Base-by-base conservation (phyloP, 129 eudicot species). In the Dittrichia graveolens region DNA sequence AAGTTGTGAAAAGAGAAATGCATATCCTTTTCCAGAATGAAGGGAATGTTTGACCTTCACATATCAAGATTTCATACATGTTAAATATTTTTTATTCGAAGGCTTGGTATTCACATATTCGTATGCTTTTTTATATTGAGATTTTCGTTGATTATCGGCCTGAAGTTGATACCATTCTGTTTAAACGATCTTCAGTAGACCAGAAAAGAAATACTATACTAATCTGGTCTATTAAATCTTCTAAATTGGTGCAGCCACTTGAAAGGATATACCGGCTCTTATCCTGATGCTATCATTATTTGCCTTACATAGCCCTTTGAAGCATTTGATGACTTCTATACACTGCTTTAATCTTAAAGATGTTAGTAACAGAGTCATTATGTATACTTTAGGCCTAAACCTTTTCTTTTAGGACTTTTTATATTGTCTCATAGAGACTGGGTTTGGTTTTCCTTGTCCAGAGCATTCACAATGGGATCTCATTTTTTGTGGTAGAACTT, bases 381-480 rank as follows among this genome's bases (percentile, higher is more conserved):
- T n/a, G n/a, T 0, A 31, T 59, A 4, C 39, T 6, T 7, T 1
- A 38, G 6, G 12, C 15, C 42, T 10, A n/a, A 35, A 35, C 45
- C 46, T 37, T 39, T 67, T 31, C 5, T 48, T 46, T 12, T 34
- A 15, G 52, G 14, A 41, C 31, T 45, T 66, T 66, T 6, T 9
- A 11, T 0, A 19, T 18, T 3, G 61, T 37, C 44, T 61, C 12
- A 73, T 9, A 10, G 70, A 65, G 54, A 45, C 41, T 4, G 12
- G 37, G 16, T 45, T 65, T 44, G 8, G 52, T 3, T 65, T 65
- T 65, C 14, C 6, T 65, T 47, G 47, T 19, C 39, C 8, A 24
- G 45, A 66, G 18, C 42, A 5, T 45, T 45, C 56, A 46, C 12
- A 63, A 63, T 66, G 43, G 12, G 31, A 46, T 66, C 31, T 66